Evolutionary conservation across 768 basidiomycete genomes (phyloP).

Genomic region (Boletus tomentosulus): DNA sequence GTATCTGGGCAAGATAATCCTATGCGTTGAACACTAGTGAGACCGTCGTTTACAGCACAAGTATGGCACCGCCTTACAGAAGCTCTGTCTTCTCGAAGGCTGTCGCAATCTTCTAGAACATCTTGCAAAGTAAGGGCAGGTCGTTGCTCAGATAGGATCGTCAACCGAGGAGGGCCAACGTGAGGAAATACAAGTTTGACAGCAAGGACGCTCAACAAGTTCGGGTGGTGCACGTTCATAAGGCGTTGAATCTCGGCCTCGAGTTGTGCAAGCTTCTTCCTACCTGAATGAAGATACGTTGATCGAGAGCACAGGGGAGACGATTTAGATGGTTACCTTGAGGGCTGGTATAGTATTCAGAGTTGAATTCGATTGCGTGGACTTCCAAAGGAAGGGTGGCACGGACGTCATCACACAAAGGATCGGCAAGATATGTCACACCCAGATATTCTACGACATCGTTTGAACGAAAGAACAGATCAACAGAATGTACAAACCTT

Average conservation of each 20-base stretch:
- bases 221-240: slow-evolving; percentile 54
- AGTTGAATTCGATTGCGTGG: slow-evolving; percentile 59
- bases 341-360: slow-evolving; percentile 61
- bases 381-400: slow-evolving; percentile 64
- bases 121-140: slow-evolving; percentile 66
- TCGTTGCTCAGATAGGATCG: slow-evolving; percentile 67
- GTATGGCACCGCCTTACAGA: slow-evolving; percentile 40
- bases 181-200: slow-evolving; percentile 58
- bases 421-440: slow-evolving; percentile 68
- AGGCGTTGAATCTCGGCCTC: slow-evolving; percentile 64
- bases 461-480: not conserved
- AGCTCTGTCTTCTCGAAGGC: slow-evolving; percentile 68
- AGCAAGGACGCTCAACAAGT: slow-evolving; percentile 64
- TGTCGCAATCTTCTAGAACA: slow-evolving; percentile 71
- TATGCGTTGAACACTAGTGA: slow-evolving; percentile 24
- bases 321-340: slow-evolving; percentile 42
- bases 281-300: slow-evolving; percentile 34
- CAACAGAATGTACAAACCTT: slow-evolving; percentile 40
- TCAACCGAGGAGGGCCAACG: slow-evolving; percentile 48
- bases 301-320: not conserved
- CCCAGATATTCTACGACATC: slow-evolving; percentile 54
- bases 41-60: not conserved
- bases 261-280: slow-evolving; percentile 64
- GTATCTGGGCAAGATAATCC: slow-evolving; percentile 74
- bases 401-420: slow-evolving; percentile 62